Base-by-base conservation (phyloP, 495 filamentous ascomycete genomes). In the Neurospora cerealis region DNA sequence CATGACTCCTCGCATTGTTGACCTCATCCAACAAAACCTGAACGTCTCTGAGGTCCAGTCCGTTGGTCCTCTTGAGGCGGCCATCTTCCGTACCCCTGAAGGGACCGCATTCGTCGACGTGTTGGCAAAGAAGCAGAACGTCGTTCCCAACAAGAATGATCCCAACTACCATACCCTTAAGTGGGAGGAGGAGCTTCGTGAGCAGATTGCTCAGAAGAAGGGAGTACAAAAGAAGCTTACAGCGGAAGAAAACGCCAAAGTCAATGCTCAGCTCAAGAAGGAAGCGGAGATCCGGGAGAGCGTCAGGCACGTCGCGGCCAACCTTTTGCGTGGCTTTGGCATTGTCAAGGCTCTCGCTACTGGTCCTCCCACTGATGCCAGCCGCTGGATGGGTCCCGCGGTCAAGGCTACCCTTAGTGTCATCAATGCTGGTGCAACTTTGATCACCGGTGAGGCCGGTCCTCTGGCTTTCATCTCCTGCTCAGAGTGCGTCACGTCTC, bases 131-230 rank as follows among this genome's bases (percentile, higher is more conserved):
- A 95, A 95, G 80, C 89, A 90, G 76, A 86, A 85, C 69, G 85
- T 86, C n/a, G 78, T 88, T 17, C 87, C 92, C 9, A 88, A 93
- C 77, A 97, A 93, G 81, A 97, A 92, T 76, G 89, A 79, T 72
- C 97, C 93, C 80, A 96, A 98, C 79, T 97, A 97, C 74, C 92
- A 98, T 77, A 97, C 93, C 1, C 79, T 97, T 70, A 98, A 97
- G 83, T 99, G 96, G 96, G 96, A 99, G 81, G 90, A 93, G 77
- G 96, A 98, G 73, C 87, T 98, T n/a, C 84, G 94, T 69, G 87
- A 89, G 41, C 94, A 98, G 77, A 83, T 99, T 48, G 95, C 93
- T 32, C 86, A 93, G 76, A 99, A 98, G 86, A 96, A 94, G 83
- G 96, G 96, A 4, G 88, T 92, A 46, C 90, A 94, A 76, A 94